A percentile compares a stretch with the other conserved stretches of the same genome.
phyloP scores from a whole-genome alignment of 257 asterid species.

The Knoxia roxburghii region DNA sequence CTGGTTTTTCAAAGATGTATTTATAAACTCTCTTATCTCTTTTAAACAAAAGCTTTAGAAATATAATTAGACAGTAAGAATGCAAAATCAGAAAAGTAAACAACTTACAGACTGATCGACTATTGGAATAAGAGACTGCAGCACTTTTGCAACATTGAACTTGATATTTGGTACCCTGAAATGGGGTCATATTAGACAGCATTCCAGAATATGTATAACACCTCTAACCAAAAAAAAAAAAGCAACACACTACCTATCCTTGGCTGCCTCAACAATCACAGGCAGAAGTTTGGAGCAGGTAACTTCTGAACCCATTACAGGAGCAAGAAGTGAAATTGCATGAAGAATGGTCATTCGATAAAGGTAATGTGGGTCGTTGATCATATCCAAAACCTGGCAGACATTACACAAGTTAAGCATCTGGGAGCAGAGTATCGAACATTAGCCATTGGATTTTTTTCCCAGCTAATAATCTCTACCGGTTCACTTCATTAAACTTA shows the following conservation, averaged over 20 bases:
- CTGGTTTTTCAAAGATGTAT: not conserved
- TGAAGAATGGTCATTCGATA: constrained; percentile 53
- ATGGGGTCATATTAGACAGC: constrained; percentile 12
- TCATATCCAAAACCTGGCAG: constrained; percentile 48
- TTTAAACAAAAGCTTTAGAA: not conserved
- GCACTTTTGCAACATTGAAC: constrained; percentile 86
- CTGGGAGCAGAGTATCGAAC: not conserved
- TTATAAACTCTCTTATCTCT: not conserved
- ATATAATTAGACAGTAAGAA: not conserved
- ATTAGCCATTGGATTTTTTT: too few species aligned
- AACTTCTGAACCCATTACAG: constrained; percentile 48
- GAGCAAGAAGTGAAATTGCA: constrained; percentile 57
- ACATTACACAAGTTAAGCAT: constrained; percentile 2
- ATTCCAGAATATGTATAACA: not conserved
- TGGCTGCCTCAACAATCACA: constrained; percentile 52
- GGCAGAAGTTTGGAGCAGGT: constrained; percentile 50
- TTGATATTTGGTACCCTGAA: constrained; percentile 90
- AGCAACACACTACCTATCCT: constrained; percentile 60
- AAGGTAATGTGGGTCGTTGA: constrained; percentile 48
- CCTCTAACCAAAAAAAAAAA: constrained; percentile 9
- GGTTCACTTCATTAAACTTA: not conserved
- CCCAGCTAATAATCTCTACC: not conserved
- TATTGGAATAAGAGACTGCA: constrained; percentile 78
- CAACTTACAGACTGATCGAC: constrained; percentile 76
- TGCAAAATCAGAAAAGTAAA: not conserved